Evolutionary conservation across 2,329 filamentous ascomycete genomes (phyloP).

Genomic region (Phyllosticta citribraziliensis): DNA sequence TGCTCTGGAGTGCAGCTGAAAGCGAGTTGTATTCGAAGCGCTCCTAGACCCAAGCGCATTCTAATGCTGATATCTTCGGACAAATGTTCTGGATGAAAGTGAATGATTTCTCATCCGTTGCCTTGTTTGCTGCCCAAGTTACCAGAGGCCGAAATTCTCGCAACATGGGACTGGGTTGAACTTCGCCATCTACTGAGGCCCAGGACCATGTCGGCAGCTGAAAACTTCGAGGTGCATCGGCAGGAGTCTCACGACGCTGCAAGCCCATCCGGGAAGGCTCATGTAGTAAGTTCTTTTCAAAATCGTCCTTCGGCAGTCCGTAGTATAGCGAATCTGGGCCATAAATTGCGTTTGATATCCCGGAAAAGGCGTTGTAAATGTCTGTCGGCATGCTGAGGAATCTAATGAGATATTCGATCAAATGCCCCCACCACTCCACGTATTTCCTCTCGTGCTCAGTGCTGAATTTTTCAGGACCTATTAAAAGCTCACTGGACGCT

Average conservation of each 20-base stretch:
- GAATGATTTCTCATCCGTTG: not conserved
- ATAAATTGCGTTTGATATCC: not conserved
- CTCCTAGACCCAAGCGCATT: not conserved
- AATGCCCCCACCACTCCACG: too few relatives aligned
- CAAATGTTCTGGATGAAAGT: not conserved
- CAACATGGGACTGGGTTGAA: too few relatives aligned
- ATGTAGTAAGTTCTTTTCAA: not conserved
- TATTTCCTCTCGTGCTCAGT: too few relatives aligned
- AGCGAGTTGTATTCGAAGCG: not conserved
- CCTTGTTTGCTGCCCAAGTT: not conserved
- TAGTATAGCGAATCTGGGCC: not conserved
- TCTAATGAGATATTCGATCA: too few relatives aligned
- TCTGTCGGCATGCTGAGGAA: not conserved
- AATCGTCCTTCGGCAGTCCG: not conserved
- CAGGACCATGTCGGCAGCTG: not conserved
- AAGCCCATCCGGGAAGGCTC: too few relatives aligned
- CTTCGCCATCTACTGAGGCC: not conserved
- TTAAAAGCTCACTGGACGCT: too few relatives aligned
- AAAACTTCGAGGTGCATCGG: not conserved
- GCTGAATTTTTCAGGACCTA: too few relatives aligned
- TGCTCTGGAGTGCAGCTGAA: not conserved
- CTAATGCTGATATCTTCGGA: not conserved
- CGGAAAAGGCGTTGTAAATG: conserved; percentile 1
- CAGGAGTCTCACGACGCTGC: too few relatives aligned
- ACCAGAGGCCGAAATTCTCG: not conserved